A percentile compares a stretch with the other conserved stretches of the same genome.
phyloP scores from a whole-genome alignment of 192 early-diverging fungal species.

The Phlyctochytrium bullatum region DNA sequence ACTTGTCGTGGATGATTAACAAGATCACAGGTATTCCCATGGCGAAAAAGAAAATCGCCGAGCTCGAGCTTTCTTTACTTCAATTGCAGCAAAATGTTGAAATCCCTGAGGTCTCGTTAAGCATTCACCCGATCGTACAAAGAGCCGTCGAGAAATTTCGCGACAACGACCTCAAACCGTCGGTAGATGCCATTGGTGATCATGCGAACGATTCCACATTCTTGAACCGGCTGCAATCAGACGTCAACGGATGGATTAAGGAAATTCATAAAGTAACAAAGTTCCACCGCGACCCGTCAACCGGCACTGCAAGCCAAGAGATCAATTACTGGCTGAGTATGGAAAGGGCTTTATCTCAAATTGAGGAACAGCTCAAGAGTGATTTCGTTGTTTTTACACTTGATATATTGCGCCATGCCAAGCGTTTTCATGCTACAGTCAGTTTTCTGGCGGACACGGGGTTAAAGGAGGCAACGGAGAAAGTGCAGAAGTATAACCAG shows the following conservation, averaged over 20 bases:
- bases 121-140: constrained; percentile 81
- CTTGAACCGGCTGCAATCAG: constrained; percentile 89
- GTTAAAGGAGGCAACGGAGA: constrained; percentile 90
- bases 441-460: constrained; percentile 97
- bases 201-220: constrained; percentile 80
- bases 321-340: constrained; percentile 99
- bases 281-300: constrained; percentile 85
- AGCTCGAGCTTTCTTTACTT: constrained; percentile 91
- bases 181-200: constrained; percentile 69
- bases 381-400: constrained; percentile 81
- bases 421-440: constrained; percentile 97
- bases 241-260: constrained; percentile 98
- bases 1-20: neutral
- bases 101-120: constrained; percentile 89
- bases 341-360: constrained; percentile 88
- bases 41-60: constrained; percentile 98
- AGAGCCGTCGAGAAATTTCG: constrained; percentile 55
- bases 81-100: constrained; percentile 98
- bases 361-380: constrained; percentile 93
- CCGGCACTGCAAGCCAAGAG: constrained; percentile 93
- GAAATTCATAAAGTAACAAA: constrained; percentile 99
- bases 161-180: constrained; percentile 58
- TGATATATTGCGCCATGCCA: constrained; percentile 92
- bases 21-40: constrained; percentile 69
- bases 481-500: constrained; percentile 90